Base-by-base conservation (phyloP, 345 rosid species). In the Hypericum perforatum region DNA sequence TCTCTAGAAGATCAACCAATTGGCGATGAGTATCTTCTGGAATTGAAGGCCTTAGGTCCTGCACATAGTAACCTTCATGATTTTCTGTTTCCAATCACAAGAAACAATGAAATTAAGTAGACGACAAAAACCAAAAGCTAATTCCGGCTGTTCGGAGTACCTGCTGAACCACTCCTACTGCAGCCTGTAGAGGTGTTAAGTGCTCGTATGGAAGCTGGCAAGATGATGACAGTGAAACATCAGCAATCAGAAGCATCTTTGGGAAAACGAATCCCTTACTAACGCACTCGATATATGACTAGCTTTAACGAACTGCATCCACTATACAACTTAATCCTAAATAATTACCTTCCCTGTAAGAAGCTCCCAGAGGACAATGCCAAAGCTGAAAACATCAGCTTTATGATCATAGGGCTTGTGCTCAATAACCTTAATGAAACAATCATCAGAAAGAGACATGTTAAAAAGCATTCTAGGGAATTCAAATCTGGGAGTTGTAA, bases 1-100 rank as follows among this genome's bases (percentile, higher is more conserved):
- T 70, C 58, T 72, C 67, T 37, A 83, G 75, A 66, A 83, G 62
- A 56, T 70, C 78, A 49, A 49, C 76, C 41, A 83, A 37, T 42
- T 69, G 59, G 2, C 69, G 79, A 73, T 76, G 82, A 49, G 82
- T 74, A 39, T 68, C 45, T 39, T 46, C 50, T 1, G 84, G 84
- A 63, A 83, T 78, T 6, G 62, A 45, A 40, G 90, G 90, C 69
- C 90, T 70, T 48, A 76, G 68, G 62, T 79, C 86, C 90, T 83
- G 22, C 8, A 46, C 29, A 46, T 46, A 32, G 10, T n/a, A 46
- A 29, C 32, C 32, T 22, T 4, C 32, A 46, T 46, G 16, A 14
- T 13, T 4, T 12, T 11, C 8, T 16, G n/a, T n/a, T n/a, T n/a
- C n/a, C n/a, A n/a, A n/a, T n/a, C n/a, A n/a, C n/a, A n/a, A n/a